Percentiles rank a stretch among this genome's conserved stretches.
Evolutionary conservation across 345 rosid genomes (phyloP).

Genomic region (Moringa oleifera): DNA sequence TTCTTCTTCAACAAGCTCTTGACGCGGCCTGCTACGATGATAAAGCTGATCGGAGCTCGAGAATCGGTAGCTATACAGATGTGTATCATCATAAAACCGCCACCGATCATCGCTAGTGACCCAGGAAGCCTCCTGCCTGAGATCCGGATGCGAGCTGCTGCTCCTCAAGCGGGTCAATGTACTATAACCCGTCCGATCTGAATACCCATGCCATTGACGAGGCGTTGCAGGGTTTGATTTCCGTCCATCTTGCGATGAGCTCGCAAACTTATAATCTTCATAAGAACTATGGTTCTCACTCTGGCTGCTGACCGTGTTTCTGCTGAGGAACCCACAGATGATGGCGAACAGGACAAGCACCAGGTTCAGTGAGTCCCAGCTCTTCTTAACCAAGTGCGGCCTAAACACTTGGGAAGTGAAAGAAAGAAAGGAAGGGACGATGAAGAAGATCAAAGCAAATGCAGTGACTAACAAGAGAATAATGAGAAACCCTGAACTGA

Average conservation of each 20-base stretch:
- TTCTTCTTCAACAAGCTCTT: conserved; percentile 13
- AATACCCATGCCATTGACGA: conserved; percentile 32
- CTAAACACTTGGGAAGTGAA: conserved; percentile 51
- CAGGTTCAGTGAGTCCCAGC: conserved; percentile 75
- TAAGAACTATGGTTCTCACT: conserved; percentile 10
- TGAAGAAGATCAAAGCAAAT: conserved; percentile 29
- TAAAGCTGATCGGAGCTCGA: conserved; percentile 25
- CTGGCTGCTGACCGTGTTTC: conserved; percentile 26
- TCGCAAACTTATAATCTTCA: conserved; percentile 23
- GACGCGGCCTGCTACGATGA: conserved; percentile 16
- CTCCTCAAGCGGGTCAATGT: conserved; percentile 46
- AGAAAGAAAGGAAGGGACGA: conserved; percentile 44
- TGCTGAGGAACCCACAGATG: conserved; percentile 62
- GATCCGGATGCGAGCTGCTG: conserved; percentile 81
- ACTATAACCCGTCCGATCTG: conserved; percentile 35
- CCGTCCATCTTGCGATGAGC: conserved; percentile 14
- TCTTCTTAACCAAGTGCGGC: conserved; percentile 57
- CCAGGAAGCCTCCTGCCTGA: conserved; percentile 42
- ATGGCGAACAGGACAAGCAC: conserved; percentile 76
- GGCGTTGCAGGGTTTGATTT: conserved; percentile 34
- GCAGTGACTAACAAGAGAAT: conserved; percentile 24
- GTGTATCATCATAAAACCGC: conserved; percentile 74
- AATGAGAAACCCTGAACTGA: conserved; percentile 43
- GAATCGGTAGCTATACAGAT: conserved; percentile 29
- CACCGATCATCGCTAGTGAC: conserved; percentile 38